Evolutionary conservation across 306 rosid species (phyloP), one percentile per base, ranked within the genome.

Genomic region (Begonia masoniana): DNA sequence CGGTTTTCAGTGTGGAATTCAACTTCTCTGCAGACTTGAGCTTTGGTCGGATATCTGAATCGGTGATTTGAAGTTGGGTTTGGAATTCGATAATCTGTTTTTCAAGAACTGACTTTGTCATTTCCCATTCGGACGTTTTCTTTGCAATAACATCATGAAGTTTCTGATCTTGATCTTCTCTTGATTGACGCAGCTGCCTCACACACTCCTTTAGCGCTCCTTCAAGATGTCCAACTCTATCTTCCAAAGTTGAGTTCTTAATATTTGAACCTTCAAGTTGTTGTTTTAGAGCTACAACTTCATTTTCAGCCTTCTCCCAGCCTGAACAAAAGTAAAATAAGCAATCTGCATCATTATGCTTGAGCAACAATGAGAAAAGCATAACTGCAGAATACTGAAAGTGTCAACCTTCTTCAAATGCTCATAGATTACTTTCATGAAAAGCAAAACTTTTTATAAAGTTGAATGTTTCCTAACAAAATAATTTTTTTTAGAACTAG

Each of bases 301-400:
- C 95, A 60, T 66, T 80, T 71, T 77, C 88, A 50, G 95, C 85
- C 54, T 77, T 85, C 76, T 85, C 95, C 95, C 93, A 85, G 51
- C 95, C 95, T 85, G 61, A 5, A 48, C 15, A 15, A 2, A 17
- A 17, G 19, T 17, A 17, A 17, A 17, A 17, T 17, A 17, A 17
- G 19, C 19, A 17, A 17, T 17, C 19, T 17, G 19, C 19, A 17
- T 17, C 19, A 17, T 17, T 17, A 17, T 17, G 1, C 19, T 17
- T 17, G 19, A 17, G 19, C 19, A 17, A 17, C 19, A 17, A 17
- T 17, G 19, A 17, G 19, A 17, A 17, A 17, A 17, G 19, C 19
- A 17, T 17, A 17, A 17, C 19, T 17, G 19, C 19, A 17, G 19
- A 17, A 17, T 17, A 17, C 19, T 17, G 19, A 17, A 17, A 17